Evolutionary conservation across 140 eudicot genomes (phyloP), one percentile per base, ranked within the genome.

Genomic region (Flaveria floridana): DNA sequence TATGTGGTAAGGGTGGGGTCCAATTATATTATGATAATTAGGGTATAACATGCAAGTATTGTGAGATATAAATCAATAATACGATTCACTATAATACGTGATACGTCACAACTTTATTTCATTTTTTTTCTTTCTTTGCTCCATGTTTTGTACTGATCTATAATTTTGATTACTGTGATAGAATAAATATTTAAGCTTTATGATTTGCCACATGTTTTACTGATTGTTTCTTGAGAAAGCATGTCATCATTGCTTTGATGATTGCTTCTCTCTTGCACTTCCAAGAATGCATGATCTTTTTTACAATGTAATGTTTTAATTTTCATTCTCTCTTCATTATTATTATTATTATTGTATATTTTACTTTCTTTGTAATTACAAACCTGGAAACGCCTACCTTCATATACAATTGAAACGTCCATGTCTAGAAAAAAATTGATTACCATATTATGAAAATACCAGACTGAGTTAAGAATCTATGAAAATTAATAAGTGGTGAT

Each of bases 241-340:
- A 26, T 20, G 26, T 7, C 70, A 18, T 65, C 21, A 39, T 7
- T 65, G 70, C 51, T 37, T 6, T 39, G 18, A 66, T 39, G 71
- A 50, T 48, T 50, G n/a, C 64, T 63, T 48, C 73, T 65, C 55
- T 47, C 55, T 13, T 75, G 52, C 65, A 48, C 34, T 48, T 70
- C 55, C 65, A 62, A 48, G 51, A 51, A 16, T 37, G 2, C 55
- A 19, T 65, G 73, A 41, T 64, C 64, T 65, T 64, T 73, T 26
- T 61, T 26, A 62, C 28, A 62, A 11, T 26, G 44, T 4, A 26
- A 13, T 61, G 21, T 56, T 56, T 19, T 56, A 56, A 14, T 19
- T 56, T 18, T 56, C 63, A 56, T 56, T 56, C 30, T 7, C 13
- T 61, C 67, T 2, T 61, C 12, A 14, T 75, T 42, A 59, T 50